Conservation (phyloP, 192 early-diverging fungal species). For the Coemansia asiatica region DNA sequence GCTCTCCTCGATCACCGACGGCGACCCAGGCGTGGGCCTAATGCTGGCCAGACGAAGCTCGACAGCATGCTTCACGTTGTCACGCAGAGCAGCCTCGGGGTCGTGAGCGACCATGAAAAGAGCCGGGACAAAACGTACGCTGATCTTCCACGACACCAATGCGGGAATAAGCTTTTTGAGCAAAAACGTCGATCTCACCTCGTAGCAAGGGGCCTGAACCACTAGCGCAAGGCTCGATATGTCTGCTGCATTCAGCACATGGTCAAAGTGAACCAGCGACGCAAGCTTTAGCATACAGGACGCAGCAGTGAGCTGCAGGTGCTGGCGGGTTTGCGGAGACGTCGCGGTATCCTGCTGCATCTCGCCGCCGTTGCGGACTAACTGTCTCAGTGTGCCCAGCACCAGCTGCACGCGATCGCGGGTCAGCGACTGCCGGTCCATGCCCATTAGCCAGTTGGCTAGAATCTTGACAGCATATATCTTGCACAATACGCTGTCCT, state of each 20-base stretch:
- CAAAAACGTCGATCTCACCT: conserved; percentile 74
- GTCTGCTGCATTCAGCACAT: conserved; percentile 58
- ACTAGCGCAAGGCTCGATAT: conserved; percentile 62
- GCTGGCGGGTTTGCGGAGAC: conserved; percentile 57
- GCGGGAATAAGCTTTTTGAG: conserved; percentile 69
- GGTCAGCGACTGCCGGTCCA: conserved; percentile 30
- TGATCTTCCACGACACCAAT: conserved; percentile 61
- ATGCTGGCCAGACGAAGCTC: conserved; percentile 60
- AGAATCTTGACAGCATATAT: conserved; percentile 59
- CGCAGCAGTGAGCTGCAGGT: conserved; percentile 69
- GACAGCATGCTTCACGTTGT: conserved; percentile 61
- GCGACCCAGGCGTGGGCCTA: conserved; percentile 44
- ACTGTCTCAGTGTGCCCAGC: conserved; percentile 63
- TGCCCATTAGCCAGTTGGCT: conserved; percentile 62
- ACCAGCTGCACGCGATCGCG: conserved; percentile 67
- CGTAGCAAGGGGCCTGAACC: conserved; percentile 73
- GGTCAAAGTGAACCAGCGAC: conserved; percentile 49
- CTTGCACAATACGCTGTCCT: conserved; percentile 32
- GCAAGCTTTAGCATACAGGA: conserved; percentile 66
- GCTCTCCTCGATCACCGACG: conserved; percentile 60
- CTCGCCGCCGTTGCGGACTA: conserved; percentile 69
- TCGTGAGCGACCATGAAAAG: conserved; percentile 86
- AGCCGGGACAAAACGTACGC: conserved; percentile 67
- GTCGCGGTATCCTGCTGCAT: conserved; percentile 56
- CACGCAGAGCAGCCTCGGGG: conserved; percentile 68